phyloP scores from a whole-genome alignment of 768 basidiomycete species.

The Lentinula lateritia region DNA sequence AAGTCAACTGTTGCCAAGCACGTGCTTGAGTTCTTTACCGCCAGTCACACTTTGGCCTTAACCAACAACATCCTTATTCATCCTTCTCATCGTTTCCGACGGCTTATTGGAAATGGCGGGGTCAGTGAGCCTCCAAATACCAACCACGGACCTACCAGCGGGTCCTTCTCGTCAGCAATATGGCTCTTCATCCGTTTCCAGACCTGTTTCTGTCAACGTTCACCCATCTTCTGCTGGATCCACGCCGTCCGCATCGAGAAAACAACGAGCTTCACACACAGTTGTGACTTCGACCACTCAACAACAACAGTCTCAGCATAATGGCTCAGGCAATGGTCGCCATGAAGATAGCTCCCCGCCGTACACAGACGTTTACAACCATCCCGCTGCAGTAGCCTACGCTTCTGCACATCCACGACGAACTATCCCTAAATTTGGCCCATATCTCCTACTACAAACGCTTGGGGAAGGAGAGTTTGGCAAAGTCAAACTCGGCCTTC shows the following conservation, averaged over 20 bases:
- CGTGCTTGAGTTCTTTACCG: background rate
- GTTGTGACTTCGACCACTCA: slow-evolving; percentile 50
- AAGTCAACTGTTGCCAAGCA: background rate
- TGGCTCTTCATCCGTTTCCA: slow-evolving; percentile 26
- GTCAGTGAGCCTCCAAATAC: slow-evolving; percentile 7
- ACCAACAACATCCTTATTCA: background rate
- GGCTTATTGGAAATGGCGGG: background rate
- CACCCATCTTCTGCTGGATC: slow-evolving; percentile 43
- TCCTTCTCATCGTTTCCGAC: background rate
- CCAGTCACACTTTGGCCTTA: background rate
- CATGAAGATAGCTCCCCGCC: slow-evolving; percentile 40
- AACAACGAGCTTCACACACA: slow-evolving; percentile 70
- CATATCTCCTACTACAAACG: slow-evolving; percentile 92
- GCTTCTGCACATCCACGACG: slow-evolving; percentile 76
- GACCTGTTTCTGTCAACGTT: slow-evolving; percentile 58
- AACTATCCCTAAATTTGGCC: slow-evolving; percentile 91
- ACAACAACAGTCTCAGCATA: slow-evolving; percentile 24
- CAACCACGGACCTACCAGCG: background rate
- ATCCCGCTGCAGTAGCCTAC: slow-evolving; percentile 83
- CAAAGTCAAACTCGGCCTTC: slow-evolving; percentile 97
- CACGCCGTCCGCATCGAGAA: slow-evolving; percentile 35
- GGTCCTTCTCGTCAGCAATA: background rate
- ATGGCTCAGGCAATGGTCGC: slow-evolving; percentile 20
- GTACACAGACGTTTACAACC: slow-evolving; percentile 73
- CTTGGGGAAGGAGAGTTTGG: slow-evolving; percentile 98